Evolutionary conservation across 495 filamentous ascomycete species (phyloP).

Genomic region (Daldinia decipiens): DNA sequence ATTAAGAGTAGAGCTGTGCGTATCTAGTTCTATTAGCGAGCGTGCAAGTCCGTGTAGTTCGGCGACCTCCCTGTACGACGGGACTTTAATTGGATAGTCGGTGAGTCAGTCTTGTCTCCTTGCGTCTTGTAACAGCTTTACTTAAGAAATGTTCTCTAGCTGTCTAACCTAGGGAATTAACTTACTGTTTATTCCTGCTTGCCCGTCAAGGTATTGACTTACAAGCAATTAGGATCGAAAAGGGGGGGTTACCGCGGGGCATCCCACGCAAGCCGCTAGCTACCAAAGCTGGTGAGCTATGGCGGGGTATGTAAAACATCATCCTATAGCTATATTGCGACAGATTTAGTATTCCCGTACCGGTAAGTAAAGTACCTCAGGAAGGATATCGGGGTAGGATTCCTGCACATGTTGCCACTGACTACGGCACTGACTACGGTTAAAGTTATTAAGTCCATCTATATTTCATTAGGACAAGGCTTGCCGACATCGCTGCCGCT

Average conservation of each 20-base stretch:
- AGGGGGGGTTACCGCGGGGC: not conserved
- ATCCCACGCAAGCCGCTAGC: slow-evolving; percentile 3
- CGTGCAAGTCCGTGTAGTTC: not conserved
- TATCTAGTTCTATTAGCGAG: slow-evolving; percentile 11
- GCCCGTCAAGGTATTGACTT: not conserved
- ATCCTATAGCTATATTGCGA: slow-evolving; percentile 32
- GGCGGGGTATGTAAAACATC: slow-evolving; percentile 42
- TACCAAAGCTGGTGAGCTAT: slow-evolving; percentile 11
- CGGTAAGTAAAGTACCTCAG: slow-evolving; percentile 16
- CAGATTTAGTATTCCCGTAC: slow-evolving; percentile 20
- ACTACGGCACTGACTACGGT: not conserved
- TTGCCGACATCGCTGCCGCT: slow-evolving; percentile 33
- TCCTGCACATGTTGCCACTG: not conserved
- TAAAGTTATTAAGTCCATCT: slow-evolving; percentile 5
- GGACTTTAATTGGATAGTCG: not conserved
- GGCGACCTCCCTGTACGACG: not conserved
- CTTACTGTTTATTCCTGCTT: not conserved
- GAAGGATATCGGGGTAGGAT: slow-evolving; percentile 5
- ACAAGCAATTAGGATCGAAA: not conserved
- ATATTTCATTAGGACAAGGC: slow-evolving; percentile 16
- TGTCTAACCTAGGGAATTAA: not conserved
- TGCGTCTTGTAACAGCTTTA: not conserved
- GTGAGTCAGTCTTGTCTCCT: not conserved
- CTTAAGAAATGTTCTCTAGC: not conserved
- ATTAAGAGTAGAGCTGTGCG: slow-evolving; percentile 5